Evolutionary conservation across 192 early-diverging fungal species (phyloP).

Genomic region (Borealophlyctis nickersoniae): DNA sequence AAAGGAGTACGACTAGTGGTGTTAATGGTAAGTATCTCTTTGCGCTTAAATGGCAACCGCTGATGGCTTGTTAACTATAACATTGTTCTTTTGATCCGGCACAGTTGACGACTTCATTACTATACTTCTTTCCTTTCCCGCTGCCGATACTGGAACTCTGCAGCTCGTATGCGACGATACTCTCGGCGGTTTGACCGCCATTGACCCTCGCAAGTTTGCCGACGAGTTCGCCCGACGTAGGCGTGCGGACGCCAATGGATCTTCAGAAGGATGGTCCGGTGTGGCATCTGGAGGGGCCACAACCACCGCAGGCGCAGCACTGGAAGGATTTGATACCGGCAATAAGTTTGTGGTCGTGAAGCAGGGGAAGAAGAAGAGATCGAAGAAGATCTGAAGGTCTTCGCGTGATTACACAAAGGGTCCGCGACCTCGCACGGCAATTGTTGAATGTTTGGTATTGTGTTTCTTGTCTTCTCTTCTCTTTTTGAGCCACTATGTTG

Average conservation of each 20-base stretch:
- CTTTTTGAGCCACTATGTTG: background rate
- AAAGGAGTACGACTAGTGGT: conserved; percentile 33
- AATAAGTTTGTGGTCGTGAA: conserved; percentile 44
- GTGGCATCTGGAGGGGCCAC: conserved; percentile 12
- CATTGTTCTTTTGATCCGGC: conserved; percentile 15
- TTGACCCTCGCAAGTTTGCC: conserved; percentile 56
- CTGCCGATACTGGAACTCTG: conserved; percentile 40
- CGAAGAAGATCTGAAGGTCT: conserved; percentile 29
- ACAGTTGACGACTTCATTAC: conserved; percentile 53
- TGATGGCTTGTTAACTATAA: conserved; percentile 1
- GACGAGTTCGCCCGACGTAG: conserved; percentile 46
- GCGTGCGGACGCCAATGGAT: conserved; percentile 38
- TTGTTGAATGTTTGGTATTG: background rate
- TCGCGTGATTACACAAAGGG: too few relatives aligned
- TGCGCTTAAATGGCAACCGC: too few relatives aligned
- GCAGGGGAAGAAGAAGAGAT: conserved; percentile 36
- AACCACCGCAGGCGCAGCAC: background rate
- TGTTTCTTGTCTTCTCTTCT: background rate
- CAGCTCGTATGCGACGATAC: conserved; percentile 52
- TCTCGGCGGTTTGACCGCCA: conserved; percentile 51
- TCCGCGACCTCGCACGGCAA: background rate
- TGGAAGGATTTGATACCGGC: conserved; percentile 31
- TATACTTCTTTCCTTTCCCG: conserved; percentile 44
- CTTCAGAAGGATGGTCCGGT: conserved; percentile 11
- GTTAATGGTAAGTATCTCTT: conserved; percentile 38